Evolutionary conservation across 2,329 filamentous ascomycete species (phyloP).

Genomic region (Microcera coccophila): DNA sequence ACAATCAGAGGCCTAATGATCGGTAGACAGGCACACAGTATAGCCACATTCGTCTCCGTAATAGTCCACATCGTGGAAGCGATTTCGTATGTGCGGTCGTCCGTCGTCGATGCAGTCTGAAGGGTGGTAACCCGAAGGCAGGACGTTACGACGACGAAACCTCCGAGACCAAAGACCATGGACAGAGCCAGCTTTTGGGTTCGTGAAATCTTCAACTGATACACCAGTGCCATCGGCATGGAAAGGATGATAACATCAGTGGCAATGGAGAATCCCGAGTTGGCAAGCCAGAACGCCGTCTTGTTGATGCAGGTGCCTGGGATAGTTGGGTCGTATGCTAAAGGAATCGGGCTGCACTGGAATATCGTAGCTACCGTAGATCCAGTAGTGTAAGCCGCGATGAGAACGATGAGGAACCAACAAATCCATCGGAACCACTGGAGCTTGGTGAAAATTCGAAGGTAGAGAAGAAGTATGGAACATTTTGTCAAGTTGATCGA

Average conservation of each 20-base stretch:
- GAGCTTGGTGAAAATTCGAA: constrained; percentile 30
- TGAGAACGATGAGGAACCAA: constrained; percentile 21
- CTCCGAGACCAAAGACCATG: constrained; percentile 37
- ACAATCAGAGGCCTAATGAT: constrained; percentile 33
- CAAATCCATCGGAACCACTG: constrained; percentile 25
- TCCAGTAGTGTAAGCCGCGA: constrained; percentile 25
- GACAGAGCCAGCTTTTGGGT: constrained; percentile 36
- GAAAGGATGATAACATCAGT: constrained; percentile 44
- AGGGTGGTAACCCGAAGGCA: constrained; percentile 33
- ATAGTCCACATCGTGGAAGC: constrained; percentile 36
- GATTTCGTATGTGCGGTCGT: constrained; percentile 33
- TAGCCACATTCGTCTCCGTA: constrained; percentile 37
- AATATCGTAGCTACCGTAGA: constrained; percentile 28
- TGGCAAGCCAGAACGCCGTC: constrained; percentile 44
- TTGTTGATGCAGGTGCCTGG: constrained; percentile 42
- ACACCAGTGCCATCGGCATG: constrained; percentile 44
- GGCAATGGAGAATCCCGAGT: constrained; percentile 42
- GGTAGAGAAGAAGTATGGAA: constrained; percentile 33
- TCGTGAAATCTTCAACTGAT: constrained; percentile 38
- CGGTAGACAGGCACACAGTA: constrained; percentile 39
- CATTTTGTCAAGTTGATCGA: constrained; percentile 32
- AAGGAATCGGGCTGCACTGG: constrained; percentile 32
- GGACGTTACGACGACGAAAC: constrained; percentile 30
- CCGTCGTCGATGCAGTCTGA: constrained; percentile 19
- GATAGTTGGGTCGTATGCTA: constrained; percentile 39